Evolutionary conservation across 2,329 filamentous ascomycete genomes (phyloP).

Genomic region (Trichoderma sp.): DNA sequence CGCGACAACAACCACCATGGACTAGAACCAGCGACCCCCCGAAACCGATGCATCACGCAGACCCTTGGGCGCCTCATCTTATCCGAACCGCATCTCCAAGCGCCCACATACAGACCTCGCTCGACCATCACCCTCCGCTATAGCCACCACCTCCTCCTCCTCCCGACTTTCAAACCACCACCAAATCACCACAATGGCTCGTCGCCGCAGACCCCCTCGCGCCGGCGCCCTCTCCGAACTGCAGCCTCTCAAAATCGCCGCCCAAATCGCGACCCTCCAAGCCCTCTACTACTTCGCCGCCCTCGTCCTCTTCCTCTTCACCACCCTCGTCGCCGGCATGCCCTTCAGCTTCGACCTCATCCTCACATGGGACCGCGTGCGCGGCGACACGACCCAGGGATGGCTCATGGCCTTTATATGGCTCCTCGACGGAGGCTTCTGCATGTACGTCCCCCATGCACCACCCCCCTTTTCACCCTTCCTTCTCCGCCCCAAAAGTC

Average conservation of each 20-base stretch:
- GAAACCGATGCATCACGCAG: conserved; percentile 10
- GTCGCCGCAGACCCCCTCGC: conserved; percentile 60
- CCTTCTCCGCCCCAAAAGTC: too few species aligned
- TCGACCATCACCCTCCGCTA: background rate
- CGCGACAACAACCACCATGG: background rate
- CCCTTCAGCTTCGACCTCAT: conserved; percentile 57
- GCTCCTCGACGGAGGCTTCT: conserved; percentile 58
- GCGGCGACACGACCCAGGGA: conserved; percentile 64
- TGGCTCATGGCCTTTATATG: conserved; percentile 63
- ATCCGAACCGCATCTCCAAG: background rate
- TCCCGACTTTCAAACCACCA: background rate
- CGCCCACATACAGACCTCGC: background rate
- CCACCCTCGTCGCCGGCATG: conserved; percentile 59
- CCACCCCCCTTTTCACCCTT: background rate
- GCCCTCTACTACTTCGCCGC: conserved; percentile 57
- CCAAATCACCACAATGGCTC: conserved; percentile 47
- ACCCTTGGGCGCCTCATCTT: background rate
- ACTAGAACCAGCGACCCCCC: conserved; percentile 1
- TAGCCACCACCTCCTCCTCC: background rate
- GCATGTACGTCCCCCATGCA: conserved; percentile 46
- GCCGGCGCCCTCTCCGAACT: conserved; percentile 63
- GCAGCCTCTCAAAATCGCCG: conserved; percentile 61
- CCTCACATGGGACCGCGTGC: conserved; percentile 60
- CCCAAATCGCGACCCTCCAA: conserved; percentile 61
- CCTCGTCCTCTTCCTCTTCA: conserved; percentile 59